These are phyloP conservation scores for Zymoseptoria tritici DNA, from an alignment of 2,329 filamentous ascomycete species.

Conservation along the genomic window DNA sequence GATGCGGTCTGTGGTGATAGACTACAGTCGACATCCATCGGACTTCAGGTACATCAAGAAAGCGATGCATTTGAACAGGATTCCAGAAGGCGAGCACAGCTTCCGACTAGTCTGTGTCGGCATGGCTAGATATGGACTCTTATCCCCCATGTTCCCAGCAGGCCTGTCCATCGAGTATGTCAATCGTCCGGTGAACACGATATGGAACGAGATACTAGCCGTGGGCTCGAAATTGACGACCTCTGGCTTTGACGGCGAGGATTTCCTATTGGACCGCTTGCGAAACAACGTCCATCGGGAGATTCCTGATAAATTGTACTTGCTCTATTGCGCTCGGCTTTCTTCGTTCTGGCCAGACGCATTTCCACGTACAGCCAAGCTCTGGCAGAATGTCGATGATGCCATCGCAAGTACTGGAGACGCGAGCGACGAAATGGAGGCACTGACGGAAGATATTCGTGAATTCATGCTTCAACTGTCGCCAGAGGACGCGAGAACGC, in stretches of 20 bases:
- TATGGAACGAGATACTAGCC: neutral
- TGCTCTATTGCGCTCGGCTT: constrained; percentile 7
- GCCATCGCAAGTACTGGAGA: constrained; percentile 1
- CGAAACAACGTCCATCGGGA: constrained; percentile 9
- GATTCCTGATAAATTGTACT: constrained; percentile 11
- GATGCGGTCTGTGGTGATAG: constrained; percentile 9
- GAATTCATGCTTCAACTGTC: constrained; percentile 2
- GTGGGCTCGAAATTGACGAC: neutral
- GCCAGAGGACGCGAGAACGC: constrained; percentile 6
- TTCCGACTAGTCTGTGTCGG: constrained; percentile 4
- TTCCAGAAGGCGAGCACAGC: constrained; percentile 4
- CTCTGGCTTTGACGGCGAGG: constrained; percentile 4
- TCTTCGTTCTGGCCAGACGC: constrained; percentile 4
- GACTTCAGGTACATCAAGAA: constrained; percentile 14
- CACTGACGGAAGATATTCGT: constrained; percentile 1
- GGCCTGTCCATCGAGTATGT: neutral
- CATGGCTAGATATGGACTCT: constrained; percentile 8
- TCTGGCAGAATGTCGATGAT: constrained; percentile 7
- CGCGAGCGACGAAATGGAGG: constrained; percentile 4
- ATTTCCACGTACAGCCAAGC: constrained; percentile 6
- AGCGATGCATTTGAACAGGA: constrained; percentile 7
- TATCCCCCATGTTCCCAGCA: neutral
- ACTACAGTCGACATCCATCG: constrained; percentile 11
- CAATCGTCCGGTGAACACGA: neutral
- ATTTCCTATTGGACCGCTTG: constrained; percentile 3